A percentile compares a stretch with the other conserved stretches of the same genome.
phyloP scores from a whole-genome alignment of 225 moss, liverwort and hornwort species.

The Polytrichum formosum region DNA sequence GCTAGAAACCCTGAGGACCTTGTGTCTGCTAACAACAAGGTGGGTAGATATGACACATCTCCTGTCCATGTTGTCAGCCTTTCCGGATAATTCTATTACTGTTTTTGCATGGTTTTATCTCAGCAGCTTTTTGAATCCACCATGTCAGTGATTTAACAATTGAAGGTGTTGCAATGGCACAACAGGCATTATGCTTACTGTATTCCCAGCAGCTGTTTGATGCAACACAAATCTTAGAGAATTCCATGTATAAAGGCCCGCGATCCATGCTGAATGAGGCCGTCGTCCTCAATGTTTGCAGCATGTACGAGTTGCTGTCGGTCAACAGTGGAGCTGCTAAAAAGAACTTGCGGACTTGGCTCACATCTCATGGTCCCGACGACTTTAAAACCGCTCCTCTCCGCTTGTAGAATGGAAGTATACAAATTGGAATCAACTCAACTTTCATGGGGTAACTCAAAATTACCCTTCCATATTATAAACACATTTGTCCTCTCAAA shows the following conservation, averaged over 20 bases:
- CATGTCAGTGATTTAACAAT: no score
- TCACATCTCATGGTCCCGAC: conserved; percentile 80
- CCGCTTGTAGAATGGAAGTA: conserved; percentile 45
- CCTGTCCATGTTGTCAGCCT: no score
- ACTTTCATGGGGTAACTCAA: no score
- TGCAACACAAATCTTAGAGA: conserved; percentile 78
- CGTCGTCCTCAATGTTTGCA: conserved; percentile 72
- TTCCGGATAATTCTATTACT: no score
- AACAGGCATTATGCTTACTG: conserved; percentile 86
- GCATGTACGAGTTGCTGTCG: conserved; percentile 91
- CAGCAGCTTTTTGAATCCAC: no score
- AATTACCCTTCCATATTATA: no score
- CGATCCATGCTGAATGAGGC: conserved; percentile 64
- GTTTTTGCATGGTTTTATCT: no score
- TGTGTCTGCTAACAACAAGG: conserved; percentile 86
- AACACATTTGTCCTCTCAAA: no score
- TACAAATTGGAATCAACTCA: no score
- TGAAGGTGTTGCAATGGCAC: no score
- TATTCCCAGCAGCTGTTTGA: conserved; percentile 72
- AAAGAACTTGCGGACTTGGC: conserved; percentile 86
- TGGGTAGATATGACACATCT: conserved; percentile 9
- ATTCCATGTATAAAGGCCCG: conserved; percentile 66
- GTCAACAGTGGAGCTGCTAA: conserved; percentile 83
- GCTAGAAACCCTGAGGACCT: conserved; percentile 70
- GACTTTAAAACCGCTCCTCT: conserved; percentile 83